Conservation (phyloP, 2,329 filamentous ascomycete genomes). For the Claviceps sp. region DNA sequence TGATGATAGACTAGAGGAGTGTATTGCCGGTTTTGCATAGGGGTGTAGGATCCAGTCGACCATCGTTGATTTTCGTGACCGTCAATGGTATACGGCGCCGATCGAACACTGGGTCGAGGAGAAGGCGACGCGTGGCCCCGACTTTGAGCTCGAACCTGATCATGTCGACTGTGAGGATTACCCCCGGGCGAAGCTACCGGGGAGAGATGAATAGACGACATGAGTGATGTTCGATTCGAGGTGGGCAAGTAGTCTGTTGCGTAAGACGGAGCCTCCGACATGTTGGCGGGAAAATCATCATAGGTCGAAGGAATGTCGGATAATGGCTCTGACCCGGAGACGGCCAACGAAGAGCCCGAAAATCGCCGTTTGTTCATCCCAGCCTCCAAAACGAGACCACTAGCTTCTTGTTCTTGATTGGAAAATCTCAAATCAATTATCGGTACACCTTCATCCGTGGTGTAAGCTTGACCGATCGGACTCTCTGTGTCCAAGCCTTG, state of each 20-base stretch:
- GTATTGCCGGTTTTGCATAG: conserved; percentile 39
- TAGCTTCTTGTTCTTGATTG: conserved; percentile 33
- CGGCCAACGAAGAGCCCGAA: conserved; percentile 61
- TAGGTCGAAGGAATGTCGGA: conserved; percentile 58
- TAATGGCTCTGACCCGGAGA: conserved; percentile 52
- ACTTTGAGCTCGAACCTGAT: conserved; percentile 50
- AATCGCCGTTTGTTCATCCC: conserved; percentile 46
- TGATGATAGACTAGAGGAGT: conserved; percentile 51
- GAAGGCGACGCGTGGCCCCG: conserved; percentile 60
- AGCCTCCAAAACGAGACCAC: conserved; percentile 36
- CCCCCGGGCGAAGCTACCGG: conserved; percentile 59
- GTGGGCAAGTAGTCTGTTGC: conserved; percentile 52
- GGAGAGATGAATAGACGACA: conserved; percentile 57
- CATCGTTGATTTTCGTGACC: conserved; percentile 56
- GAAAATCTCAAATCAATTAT: conserved; percentile 46
- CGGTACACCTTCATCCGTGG: conserved; percentile 48
- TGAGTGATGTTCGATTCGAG: conserved; percentile 56
- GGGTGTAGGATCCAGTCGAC: conserved; percentile 63
- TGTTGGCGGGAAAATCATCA: conserved; percentile 53
- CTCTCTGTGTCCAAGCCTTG: conserved; percentile 43
- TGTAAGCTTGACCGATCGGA: conserved; percentile 48
- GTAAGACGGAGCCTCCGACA: conserved; percentile 56
- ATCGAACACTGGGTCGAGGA: conserved; percentile 52
- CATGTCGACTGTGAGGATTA: conserved; percentile 46
- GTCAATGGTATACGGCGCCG: conserved; percentile 59